These are phyloP conservation scores for Penicillium roqueforti DNA, from an alignment of 495 filamentous ascomycete species.

Conservation along the genomic window DNA sequence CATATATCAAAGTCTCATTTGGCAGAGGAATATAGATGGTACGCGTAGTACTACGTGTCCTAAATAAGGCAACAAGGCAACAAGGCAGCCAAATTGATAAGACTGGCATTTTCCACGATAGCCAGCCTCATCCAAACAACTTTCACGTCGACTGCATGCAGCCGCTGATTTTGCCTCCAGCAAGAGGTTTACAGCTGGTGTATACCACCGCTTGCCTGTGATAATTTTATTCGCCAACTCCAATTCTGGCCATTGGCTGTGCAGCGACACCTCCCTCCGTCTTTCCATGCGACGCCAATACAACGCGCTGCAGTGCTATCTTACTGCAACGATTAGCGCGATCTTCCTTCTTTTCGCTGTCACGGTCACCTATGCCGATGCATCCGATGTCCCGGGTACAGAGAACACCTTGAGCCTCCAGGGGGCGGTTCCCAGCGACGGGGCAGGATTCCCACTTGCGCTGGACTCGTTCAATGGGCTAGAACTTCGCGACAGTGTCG, in stretches of 20 bases:
- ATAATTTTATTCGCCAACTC: not conserved
- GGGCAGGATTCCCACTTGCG: constrained; percentile 24
- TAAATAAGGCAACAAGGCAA: not conserved
- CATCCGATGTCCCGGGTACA: constrained; percentile 37
- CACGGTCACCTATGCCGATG: constrained; percentile 54
- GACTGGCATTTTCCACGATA: constrained; percentile 17
- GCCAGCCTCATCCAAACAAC: constrained; percentile 2
- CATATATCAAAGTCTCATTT: not conserved
- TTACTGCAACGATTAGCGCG: constrained; percentile 60
- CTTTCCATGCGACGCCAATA: constrained; percentile 56
- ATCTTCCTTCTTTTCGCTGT: constrained; percentile 49
- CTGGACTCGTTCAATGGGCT: constrained; percentile 36
- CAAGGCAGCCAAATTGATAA: constrained; percentile 13
- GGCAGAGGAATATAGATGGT: not conserved
- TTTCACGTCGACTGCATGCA: constrained; percentile 13
- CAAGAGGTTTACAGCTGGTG: constrained; percentile 15
- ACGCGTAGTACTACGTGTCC: not conserved
- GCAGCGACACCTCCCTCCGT: constrained; percentile 6
- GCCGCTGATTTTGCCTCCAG: constrained; percentile 10
- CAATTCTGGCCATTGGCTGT: constrained; percentile 14
- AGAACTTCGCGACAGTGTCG: constrained; percentile 23
- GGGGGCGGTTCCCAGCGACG: constrained; percentile 19
- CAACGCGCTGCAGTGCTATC: constrained; percentile 62
- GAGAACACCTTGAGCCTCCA: constrained; percentile 40
- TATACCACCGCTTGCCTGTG: constrained; percentile 8